phyloP scores from a whole-genome alignment of 495 filamentous ascomycete genomes.

The Chlorociboria aeruginascens region DNA sequence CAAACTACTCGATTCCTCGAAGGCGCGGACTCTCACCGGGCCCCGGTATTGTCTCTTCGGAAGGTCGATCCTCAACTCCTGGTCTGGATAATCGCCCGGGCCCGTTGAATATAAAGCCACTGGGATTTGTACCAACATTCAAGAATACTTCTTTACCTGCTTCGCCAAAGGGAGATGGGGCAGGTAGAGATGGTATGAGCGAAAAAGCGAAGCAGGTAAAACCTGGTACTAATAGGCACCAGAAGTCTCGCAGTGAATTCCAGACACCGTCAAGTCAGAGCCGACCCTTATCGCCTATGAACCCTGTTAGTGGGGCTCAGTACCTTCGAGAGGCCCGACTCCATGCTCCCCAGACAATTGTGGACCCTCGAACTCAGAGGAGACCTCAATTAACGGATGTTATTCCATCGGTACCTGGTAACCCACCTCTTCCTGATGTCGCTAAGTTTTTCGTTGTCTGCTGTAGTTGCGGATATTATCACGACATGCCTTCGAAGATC shows the following conservation, averaged over 20 bases:
- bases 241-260: not conserved
- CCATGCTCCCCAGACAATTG: not conserved
- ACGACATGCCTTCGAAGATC: constrained; percentile 64
- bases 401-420: not conserved
- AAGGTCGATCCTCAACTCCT: too few species aligned
- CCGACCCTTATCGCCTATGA: constrained; percentile 15
- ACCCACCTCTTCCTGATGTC: constrained; percentile 25
- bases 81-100: too few species aligned
- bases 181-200: too few species aligned
- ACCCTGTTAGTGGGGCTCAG: constrained; percentile 25
- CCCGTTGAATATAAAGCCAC: too few species aligned
- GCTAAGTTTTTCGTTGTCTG: constrained; percentile 74
- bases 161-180: too few species aligned
- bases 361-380: not conserved
- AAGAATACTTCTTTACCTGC: too few species aligned
- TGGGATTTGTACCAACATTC: too few species aligned
- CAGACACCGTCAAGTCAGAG: not conserved
- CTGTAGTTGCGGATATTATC: constrained; percentile 70
- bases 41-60: too few species aligned
- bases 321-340: not conserved
- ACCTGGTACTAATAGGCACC: too few species aligned
- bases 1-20: too few species aligned
- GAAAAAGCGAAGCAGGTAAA: too few species aligned
- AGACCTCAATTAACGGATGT: not conserved
- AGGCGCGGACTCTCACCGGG: too few species aligned